phyloP scores from a whole-genome alignment of 768 basidiomycete genomes.

The Mycena sanguinolenta region DNA sequence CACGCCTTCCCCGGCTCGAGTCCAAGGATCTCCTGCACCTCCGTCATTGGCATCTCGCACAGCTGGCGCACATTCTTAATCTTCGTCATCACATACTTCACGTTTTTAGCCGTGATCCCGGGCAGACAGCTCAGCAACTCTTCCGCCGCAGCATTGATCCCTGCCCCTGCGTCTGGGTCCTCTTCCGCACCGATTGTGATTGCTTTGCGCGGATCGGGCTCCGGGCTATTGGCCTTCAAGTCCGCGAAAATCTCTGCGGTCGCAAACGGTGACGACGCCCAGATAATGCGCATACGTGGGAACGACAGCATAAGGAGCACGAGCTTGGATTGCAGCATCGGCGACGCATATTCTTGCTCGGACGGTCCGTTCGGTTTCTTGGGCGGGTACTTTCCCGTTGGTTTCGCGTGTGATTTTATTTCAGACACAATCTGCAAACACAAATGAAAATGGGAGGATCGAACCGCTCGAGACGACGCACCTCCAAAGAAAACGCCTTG shows the following conservation, averaged over 20 bases:
- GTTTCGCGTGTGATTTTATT: slow-evolving; percentile 76
- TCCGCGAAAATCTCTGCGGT: slow-evolving; percentile 94
- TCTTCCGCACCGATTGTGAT: slow-evolving; percentile 86
- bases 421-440: slow-evolving; percentile 69
- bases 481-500: slow-evolving; percentile 93
- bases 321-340: slow-evolving; percentile 90
- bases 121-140: slow-evolving; percentile 88
- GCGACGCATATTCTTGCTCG: slow-evolving; percentile 53
- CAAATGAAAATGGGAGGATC: background rate
- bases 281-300: slow-evolving; percentile 93
- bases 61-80: slow-evolving; percentile 84
- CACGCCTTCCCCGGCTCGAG: slow-evolving; percentile 84
- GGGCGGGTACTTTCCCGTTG: slow-evolving; percentile 66
- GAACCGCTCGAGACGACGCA: slow-evolving; percentile 47
- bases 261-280: slow-evolving; percentile 96
- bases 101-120: slow-evolving; percentile 87
- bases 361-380: slow-evolving; percentile 46
- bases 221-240: slow-evolving; percentile 82
- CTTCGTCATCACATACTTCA: slow-evolving; percentile 85
- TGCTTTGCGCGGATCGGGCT: slow-evolving; percentile 85
- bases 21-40: slow-evolving; percentile 83
- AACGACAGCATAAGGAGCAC: slow-evolving; percentile 91
- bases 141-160: slow-evolving; percentile 81
- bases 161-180: slow-evolving; percentile 74
- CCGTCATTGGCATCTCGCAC: slow-evolving; percentile 69